Base-by-base conservation (phyloP, 176 grass and related monocot species). In the Phragmites australis region DNA sequence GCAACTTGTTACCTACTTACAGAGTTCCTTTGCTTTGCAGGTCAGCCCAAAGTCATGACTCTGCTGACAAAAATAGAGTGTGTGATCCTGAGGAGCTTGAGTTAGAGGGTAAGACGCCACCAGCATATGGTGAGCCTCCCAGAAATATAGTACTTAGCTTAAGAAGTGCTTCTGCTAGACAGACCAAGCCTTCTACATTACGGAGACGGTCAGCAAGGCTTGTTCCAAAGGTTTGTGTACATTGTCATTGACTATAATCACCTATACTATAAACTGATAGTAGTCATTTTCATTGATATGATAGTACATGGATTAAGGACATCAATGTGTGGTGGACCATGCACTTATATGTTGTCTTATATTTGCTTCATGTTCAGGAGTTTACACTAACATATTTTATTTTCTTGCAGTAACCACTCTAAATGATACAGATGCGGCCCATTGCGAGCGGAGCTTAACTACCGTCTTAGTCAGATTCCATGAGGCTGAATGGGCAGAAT, bases 201-300 rank as follows among this genome's bases (percentile, higher is more conserved):
- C 88, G 68, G 74, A 92, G 93, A 82, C 81, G 93, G 14, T 94
- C 93, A 39, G 45, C 87, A 49, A 82, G 93, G 82, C 78, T 92
- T 85, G 63, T 90, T 70, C 65, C 87, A 67, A 87, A 92, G 87
- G 87, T 94, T 83, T 68, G 72, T 77, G 57, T 51, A 65, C 37
- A 72, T 77, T 82, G 30, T 39, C 26, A 45, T 56, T 56, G 18
- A 57, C 45, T 78, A 55, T 58, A 65, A 75, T 82, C 19, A 27
- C 41, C 41, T 50, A 42, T 50, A 56, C 17, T 59, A 55, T 60
- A 54, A 57, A 63, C 45, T 46, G 34, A 49, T 63, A 29, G 21
- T 54, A 19, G 40, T 13, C 26, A 48, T 76, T 61, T 45, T 69
- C 27, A 40, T 70, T 42, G 46, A 52, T 39, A 75, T 68, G 46